Evolutionary conservation across 345 rosid genomes (phyloP), one percentile per base, ranked within the genome.

Genomic region (rapeseed (Brassica napus)): DNA sequence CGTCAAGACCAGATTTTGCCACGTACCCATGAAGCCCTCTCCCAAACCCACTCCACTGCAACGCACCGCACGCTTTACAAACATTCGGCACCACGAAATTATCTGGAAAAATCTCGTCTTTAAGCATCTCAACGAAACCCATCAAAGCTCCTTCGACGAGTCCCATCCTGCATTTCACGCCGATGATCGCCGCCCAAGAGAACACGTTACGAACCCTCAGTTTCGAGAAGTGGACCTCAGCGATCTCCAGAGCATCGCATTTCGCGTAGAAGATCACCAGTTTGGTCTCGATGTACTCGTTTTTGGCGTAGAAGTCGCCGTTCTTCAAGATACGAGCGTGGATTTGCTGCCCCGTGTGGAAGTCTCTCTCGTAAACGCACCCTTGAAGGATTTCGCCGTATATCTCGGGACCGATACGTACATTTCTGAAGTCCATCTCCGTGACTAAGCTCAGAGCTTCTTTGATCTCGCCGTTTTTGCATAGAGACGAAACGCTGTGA

Each of bases 101-200:
- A 75, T 93, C 97, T 1, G 93, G 88, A 14, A 71, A 79, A 64
- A 85, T n/a, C 39, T 87, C 95, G 26, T 69, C 66, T 68, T 88
- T 82, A 23, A 81, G 80, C 92, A 88, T 93, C 74, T 89, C 88
- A 69, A 87, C 78, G 32, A 84, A 84, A 68, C 90, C 87, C 78
- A 75, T 76, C 7, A 89, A 80, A 64, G 94, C 91, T 73, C 83
- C 87, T 77, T 83, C 88, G 52, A 47, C 58, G 1, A 76, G 60
- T 15, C 97, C 92, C 77, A 75, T 47, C 79, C 93, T 87, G 65
- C 91, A 88, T 16, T 79, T 68, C 82, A 94, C 76, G 58, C 97
- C 94, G 57, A 89, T 84, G n/a, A 90, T 74, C 18, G 98, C 94
- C 57, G 97, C 97, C 95, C 98, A 94, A 9, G 97, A 89, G 68